Percentiles rank a stretch among this genome's conserved stretches.
Evolutionary conservation across 768 basidiomycete genomes (phyloP).

Genomic region (Termitomyces titanicus): DNA sequence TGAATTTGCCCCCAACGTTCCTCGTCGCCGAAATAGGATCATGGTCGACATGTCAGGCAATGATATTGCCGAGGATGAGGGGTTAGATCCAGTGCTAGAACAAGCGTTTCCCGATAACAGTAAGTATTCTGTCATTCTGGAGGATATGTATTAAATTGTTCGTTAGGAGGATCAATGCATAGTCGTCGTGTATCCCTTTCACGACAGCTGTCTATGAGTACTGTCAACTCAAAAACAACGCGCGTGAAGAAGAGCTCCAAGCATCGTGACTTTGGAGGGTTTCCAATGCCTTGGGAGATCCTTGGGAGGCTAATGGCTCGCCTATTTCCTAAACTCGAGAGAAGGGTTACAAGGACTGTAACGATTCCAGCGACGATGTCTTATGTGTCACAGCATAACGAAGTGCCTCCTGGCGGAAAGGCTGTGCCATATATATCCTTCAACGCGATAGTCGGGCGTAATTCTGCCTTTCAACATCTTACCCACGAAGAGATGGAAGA

Average conservation of each 20-base stretch:
- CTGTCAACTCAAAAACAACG: constrained; percentile 15
- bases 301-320: constrained; percentile 43
- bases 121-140: constrained; percentile 1
- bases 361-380: constrained; percentile 76
- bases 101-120: constrained; percentile 9
- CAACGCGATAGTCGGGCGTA: constrained; percentile 79
- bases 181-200: constrained; percentile 16
- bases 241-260: constrained; percentile 24
- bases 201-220: constrained; percentile 18
- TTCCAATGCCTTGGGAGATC: constrained; percentile 66
- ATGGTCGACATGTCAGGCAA: constrained; percentile 8
- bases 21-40: constrained; percentile 24
- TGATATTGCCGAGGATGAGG: constrained; percentile 12
- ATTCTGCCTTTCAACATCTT: constrained; percentile 66
- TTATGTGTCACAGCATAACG: constrained; percentile 40
- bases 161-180: constrained; percentile 17
- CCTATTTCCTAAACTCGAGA: constrained; percentile 62
- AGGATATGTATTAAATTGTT: not conserved
- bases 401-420: constrained; percentile 37
- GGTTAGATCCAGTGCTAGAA: constrained; percentile 5
- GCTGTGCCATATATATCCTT: constrained; percentile 82
- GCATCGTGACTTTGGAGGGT: constrained; percentile 63
- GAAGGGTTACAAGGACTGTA: constrained; percentile 59
- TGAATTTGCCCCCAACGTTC: constrained; percentile 31
- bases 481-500: constrained; percentile 86